A percentile compares a stretch with the other conserved stretches of the same genome.
Evolutionary conservation across 768 basidiomycete genomes (phyloP).

Genomic region (Phlebiopsis gigantea): DNA sequence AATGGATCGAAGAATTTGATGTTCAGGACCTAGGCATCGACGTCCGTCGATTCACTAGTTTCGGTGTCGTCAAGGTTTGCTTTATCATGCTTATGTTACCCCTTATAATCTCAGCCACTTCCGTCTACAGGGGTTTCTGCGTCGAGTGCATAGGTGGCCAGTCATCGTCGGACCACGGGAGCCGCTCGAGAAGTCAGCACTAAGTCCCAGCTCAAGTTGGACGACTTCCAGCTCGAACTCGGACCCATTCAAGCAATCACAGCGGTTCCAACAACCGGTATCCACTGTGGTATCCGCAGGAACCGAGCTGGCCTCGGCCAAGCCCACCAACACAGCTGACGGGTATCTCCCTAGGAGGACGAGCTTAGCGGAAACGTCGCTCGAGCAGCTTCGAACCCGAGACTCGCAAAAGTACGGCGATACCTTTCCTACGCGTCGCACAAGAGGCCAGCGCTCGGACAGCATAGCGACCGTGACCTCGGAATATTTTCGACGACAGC

Average conservation of each 20-base stretch:
- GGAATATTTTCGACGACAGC: background rate
- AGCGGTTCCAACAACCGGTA: constrained; percentile 17
- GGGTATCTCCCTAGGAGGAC: constrained; percentile 32
- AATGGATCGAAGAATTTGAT: constrained; percentile 82
- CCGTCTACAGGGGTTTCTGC: constrained; percentile 72
- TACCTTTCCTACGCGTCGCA: background rate
- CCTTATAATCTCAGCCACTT: background rate
- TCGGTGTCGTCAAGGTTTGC: constrained; percentile 87
- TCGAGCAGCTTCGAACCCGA: constrained; percentile 56
- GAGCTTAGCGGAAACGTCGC: constrained; percentile 64
- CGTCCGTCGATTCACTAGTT: constrained; percentile 84
- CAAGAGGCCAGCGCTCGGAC: constrained; percentile 9
- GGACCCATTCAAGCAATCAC: constrained; percentile 7
- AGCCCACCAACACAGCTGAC: constrained; percentile 17
- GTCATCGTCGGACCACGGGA: constrained; percentile 37
- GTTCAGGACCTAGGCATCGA: constrained; percentile 78
- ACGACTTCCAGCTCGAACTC: constrained; percentile 1
- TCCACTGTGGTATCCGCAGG: constrained; percentile 21
- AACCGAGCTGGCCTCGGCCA: constrained; percentile 24
- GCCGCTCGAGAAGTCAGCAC: background rate
- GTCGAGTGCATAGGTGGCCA: constrained; percentile 92
- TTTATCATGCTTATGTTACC: background rate
- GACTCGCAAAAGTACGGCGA: background rate
- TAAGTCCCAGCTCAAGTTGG: background rate
- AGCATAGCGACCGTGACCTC: constrained; percentile 9